These are phyloP conservation scores for Megacollybia marginata DNA, from an alignment of 768 basidiomycete species.

Conservation along the genomic window DNA sequence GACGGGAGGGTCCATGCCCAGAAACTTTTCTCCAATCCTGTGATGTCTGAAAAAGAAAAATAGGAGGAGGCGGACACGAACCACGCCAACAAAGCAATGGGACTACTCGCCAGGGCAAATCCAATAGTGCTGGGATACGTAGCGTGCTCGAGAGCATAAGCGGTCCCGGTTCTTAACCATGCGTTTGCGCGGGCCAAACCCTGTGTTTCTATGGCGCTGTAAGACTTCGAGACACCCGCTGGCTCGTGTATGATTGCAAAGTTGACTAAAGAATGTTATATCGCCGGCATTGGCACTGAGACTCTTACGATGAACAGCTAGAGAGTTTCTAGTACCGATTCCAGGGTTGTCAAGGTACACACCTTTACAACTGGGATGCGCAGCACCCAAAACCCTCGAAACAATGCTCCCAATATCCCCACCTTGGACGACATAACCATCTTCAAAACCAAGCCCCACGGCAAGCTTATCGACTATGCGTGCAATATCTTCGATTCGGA, in stretches of 20 bases:
- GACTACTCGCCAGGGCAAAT: conserved; percentile 13
- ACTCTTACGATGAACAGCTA: background rate
- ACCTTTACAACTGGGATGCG: conserved; percentile 18
- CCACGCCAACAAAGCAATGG: conserved; percentile 19
- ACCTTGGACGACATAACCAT: conserved; percentile 21
- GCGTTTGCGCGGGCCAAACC: background rate
- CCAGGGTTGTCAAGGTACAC: conserved; percentile 6
- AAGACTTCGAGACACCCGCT: background rate
- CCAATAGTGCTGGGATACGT: conserved; percentile 16
- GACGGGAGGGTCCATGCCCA: conserved; percentile 11
- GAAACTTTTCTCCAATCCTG: conserved; percentile 25
- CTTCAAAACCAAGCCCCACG: conserved; percentile 18
- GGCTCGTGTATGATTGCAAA: background rate
- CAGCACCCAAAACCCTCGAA: conserved; percentile 10
- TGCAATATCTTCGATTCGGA: conserved; percentile 17
- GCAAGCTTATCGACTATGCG: conserved; percentile 18
- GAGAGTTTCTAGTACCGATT: background rate
- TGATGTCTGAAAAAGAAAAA: background rate
- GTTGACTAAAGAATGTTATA: too few species aligned
- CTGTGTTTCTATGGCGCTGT: background rate
- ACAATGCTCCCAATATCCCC: conserved; percentile 22
- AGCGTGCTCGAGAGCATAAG: conserved; percentile 16
- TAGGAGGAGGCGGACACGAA: conserved; percentile 3
- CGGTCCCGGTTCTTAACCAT: background rate
- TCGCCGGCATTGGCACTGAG: too few species aligned